phyloP scores from a whole-genome alignment of 805 yeast genomes.

The Saccharomycopsis javanensis region DNA sequence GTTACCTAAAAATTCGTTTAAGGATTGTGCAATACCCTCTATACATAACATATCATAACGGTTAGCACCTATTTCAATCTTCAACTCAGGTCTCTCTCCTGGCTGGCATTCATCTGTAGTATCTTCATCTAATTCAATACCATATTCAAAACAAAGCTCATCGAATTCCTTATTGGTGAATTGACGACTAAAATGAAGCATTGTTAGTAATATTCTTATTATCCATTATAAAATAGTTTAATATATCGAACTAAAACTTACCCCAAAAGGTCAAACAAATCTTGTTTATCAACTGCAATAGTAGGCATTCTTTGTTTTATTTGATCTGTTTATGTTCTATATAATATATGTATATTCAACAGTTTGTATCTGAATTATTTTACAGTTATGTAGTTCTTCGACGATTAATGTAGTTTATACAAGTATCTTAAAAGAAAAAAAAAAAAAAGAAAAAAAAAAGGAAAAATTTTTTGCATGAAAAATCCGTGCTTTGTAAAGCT shows the following conservation, averaged over 20 bases:
- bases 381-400: not conserved
- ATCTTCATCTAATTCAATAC: constrained; percentile 96
- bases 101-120: constrained; percentile 66
- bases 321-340: not conserved
- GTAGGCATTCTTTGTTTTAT: constrained; percentile 68
- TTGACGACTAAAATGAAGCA: constrained; percentile 27
- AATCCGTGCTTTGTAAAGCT: not conserved
- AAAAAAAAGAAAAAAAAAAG: not conserved
- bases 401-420: too few species aligned
- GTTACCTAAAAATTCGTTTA: constrained; percentile 81
- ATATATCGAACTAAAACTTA: constrained; percentile 25
- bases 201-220: not conserved
- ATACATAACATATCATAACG: constrained; percentile 97
- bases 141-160: constrained; percentile 94
- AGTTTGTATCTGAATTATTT: not conserved
- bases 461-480: not conserved
- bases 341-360: not conserved
- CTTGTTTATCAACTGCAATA: constrained; percentile 88
- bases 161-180: constrained; percentile 88
- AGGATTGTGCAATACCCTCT: constrained; percentile 94
- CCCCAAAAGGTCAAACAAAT: constrained; percentile 74
- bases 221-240: not conserved
- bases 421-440: too few species aligned
- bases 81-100: constrained; percentile 92
- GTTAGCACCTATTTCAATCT: constrained; percentile 96